Conservation (phyloP, 1,284 basidiomycete species). For the Wolfiporia cocos region DNA sequence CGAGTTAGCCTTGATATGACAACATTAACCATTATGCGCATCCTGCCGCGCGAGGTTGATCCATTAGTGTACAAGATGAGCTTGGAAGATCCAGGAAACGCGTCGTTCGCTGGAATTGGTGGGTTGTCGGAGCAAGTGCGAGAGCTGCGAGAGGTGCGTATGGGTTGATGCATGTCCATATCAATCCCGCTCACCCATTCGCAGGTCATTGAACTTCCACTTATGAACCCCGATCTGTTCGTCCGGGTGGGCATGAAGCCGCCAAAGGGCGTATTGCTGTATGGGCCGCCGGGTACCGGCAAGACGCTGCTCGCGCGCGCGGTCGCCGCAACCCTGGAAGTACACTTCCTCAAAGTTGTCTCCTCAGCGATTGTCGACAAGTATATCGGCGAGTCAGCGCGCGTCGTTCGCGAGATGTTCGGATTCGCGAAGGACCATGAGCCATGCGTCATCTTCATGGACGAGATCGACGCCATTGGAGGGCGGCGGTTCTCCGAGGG, state of each 20-base stretch:
- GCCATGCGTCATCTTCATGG: conserved; percentile 99
- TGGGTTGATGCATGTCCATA: background rate
- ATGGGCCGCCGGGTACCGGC: conserved; percentile 92
- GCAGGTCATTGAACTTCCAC: conserved; percentile 92
- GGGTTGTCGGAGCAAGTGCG: conserved; percentile 95
- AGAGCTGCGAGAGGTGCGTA: conserved; percentile 82
- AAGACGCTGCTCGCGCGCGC: conserved; percentile 96
- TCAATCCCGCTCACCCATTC: background rate
- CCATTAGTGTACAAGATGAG: conserved; percentile 99
- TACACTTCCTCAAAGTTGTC: conserved; percentile 98
- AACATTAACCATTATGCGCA: conserved; percentile 98
- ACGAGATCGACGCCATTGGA: conserved; percentile 98
- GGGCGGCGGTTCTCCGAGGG: conserved; percentile 97
- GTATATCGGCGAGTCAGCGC: conserved; percentile 97
- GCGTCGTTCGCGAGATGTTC: conserved; percentile 97
- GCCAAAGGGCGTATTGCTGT: conserved; percentile 90
- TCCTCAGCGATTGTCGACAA: conserved; percentile 99
- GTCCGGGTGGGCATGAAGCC: conserved; percentile 93
- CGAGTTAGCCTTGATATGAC: conserved; percentile 99
- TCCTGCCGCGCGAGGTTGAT: conserved; percentile 96
- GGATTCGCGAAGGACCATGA: conserved; percentile 96
- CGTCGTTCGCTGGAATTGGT: conserved; percentile 95
- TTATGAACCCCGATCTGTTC: conserved; percentile 96
- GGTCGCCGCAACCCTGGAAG: conserved; percentile 92
- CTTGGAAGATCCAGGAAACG: conserved; percentile 94